Evolutionary conservation across 306 rosid genomes (phyloP), one percentile per base, ranked within the genome.

Genomic region (Gillenia trifoliata): DNA sequence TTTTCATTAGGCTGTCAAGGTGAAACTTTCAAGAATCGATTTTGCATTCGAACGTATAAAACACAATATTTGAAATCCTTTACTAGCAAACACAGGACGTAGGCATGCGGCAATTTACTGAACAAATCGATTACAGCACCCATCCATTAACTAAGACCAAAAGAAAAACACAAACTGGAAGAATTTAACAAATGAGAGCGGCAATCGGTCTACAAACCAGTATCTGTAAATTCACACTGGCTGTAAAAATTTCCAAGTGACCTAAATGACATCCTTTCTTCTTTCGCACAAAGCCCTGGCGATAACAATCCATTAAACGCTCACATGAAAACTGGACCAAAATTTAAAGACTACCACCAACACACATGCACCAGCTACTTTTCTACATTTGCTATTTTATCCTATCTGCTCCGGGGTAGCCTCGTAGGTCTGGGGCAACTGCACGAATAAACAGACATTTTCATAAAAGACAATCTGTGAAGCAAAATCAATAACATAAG

Each of bases 391-490:
- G 29, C 31, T 19, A 23, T 33, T 29, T 43, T 40, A 54, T 31
- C 68, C 75, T 79, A 86, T 74, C 78, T 83, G 84, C 91, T 88
- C 89, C 8, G 88, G 92, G 75, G 88, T 81, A 5, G 83, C 87
- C 78, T 88, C 96, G 4, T 86, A 92, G 78, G 68, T 70, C 82
- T 85, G 92, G 41, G 93, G 93, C 9, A 83, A 82, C 97, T 92
- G 87, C 82, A 84, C 34, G 30, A 67, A 83, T 41, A 45, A 29
- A 38, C 41, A 75, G 20, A 61, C 66, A 25, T 59, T 79, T 57
- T 64, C n/a, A 34, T 45, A 33, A 40, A 63, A 73, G 31, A 59
- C 63, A 8, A 38, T 78, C 71, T 38, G 54, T 16, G 26, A 6
- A 47, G 13, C 65, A 62, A 75, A 66, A 20, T 11, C 60, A 80